Evolutionary conservation across 2,329 filamentous ascomycete genomes (phyloP).

Genomic region (Tolypocladium nubicola): DNA sequence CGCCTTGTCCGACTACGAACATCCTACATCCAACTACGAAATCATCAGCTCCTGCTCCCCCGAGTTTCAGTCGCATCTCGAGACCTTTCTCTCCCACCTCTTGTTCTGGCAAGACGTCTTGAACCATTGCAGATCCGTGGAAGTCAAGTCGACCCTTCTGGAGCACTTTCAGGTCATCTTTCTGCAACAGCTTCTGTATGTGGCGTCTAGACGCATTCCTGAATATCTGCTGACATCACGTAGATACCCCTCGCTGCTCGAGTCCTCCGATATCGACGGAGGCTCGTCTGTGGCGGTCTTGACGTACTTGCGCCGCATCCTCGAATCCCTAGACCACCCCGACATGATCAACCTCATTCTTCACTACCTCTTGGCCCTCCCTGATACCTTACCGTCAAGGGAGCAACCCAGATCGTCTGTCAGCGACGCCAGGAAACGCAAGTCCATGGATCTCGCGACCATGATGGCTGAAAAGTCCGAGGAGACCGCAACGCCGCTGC

Average conservation of each 20-base stretch:
- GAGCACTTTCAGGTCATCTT: constrained; percentile 98
- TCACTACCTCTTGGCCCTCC: constrained; percentile 79
- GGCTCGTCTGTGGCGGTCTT: constrained; percentile 93
- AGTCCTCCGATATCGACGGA: constrained; percentile 94
- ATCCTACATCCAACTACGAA: constrained; percentile 57
- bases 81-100: constrained; percentile 89
- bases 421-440: constrained; percentile 67
- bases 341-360: constrained; percentile 92
- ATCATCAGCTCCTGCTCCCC: constrained; percentile 64
- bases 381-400: constrained; percentile 36
- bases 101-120: constrained; percentile 98
- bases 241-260: constrained; percentile 82
- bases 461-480: constrained; percentile 69
- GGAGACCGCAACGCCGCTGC: constrained; percentile 61
- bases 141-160: constrained; percentile 84
- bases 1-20: constrained; percentile 78
- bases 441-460: constrained; percentile 78
- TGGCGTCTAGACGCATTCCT: constrained; percentile 2
- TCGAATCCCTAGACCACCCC: constrained; percentile 84
- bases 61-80: constrained; percentile 75
- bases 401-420: constrained; percentile 36
- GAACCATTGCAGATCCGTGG: constrained; percentile 84
- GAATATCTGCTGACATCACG: background rate
- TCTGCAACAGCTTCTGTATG: constrained; percentile 81
- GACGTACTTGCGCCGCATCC: constrained; percentile 81